phyloP scores from a whole-genome alignment of 805 yeast genomes.

The Pichia manshurica region DNA sequence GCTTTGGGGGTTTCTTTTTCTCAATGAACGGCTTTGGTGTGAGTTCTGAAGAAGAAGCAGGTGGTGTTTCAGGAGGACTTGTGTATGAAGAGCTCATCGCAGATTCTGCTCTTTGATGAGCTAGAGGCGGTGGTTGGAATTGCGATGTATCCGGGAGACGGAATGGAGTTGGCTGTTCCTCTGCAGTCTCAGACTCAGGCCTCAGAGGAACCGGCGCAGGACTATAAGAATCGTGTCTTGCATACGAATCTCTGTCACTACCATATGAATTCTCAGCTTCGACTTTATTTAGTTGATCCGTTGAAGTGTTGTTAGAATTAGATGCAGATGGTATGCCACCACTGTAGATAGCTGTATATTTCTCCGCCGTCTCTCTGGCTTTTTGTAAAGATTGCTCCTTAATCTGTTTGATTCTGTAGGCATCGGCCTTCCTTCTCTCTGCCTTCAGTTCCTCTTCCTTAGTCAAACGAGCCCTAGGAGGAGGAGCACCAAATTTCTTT shows the following conservation, averaged over 20 bases:
- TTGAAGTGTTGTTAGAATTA: background rate
- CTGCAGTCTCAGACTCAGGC: background rate
- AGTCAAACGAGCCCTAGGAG: conserved; percentile 34
- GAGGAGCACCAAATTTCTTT: conserved; percentile 40
- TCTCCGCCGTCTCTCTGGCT: conserved; percentile 17
- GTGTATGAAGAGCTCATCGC: background rate
- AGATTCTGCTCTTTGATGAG: background rate
- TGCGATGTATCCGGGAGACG: background rate
- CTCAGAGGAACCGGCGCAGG: background rate
- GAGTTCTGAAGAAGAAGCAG: background rate
- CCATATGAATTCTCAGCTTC: background rate
- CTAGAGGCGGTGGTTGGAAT: background rate
- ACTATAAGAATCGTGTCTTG: background rate
- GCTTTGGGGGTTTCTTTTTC: background rate
- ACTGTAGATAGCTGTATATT: conserved; percentile 4
- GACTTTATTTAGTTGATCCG: background rate
- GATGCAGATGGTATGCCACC: conserved; percentile 8
- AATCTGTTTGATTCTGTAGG: conserved; percentile 23
- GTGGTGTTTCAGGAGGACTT: conserved; percentile 9
- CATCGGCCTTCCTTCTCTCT: conserved; percentile 22
- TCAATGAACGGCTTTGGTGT: background rate
- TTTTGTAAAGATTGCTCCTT: conserved; percentile 26
- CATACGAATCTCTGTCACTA: background rate
- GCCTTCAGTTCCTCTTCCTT: conserved; percentile 22
- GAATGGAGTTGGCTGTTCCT: background rate